These are phyloP conservation scores for Penicillium egyptiacum DNA, from an alignment of 495 filamentous ascomycete species.

Conservation along the genomic window DNA sequence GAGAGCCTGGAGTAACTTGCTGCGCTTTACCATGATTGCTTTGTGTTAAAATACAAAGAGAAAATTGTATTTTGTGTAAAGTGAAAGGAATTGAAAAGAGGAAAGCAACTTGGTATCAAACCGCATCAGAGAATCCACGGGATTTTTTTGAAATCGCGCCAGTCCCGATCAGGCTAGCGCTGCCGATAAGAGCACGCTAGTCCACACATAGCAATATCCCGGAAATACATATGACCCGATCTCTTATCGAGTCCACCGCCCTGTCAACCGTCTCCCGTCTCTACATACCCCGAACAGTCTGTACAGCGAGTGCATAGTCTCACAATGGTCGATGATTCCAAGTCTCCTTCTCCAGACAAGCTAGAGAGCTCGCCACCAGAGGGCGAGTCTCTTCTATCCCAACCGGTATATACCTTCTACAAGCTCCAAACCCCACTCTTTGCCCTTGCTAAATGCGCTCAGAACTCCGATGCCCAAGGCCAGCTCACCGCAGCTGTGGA, in stretches of 20 bases:
- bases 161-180: slow-evolving; percentile 30
- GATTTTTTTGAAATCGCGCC: slow-evolving; percentile 45
- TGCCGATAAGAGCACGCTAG: slow-evolving; percentile 25
- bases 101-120: slow-evolving; percentile 20
- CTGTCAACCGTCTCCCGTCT: neutral
- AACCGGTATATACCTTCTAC: slow-evolving; percentile 20
- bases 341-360: slow-evolving; percentile 19
- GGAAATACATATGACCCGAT: slow-evolving; percentile 31
- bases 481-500: slow-evolving; percentile 74
- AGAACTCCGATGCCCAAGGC: slow-evolving; percentile 53
- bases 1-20: slow-evolving; percentile 65
- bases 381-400: slow-evolving; percentile 27
- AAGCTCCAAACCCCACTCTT: neutral
- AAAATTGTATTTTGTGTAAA: slow-evolving; percentile 19
- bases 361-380: slow-evolving; percentile 2
- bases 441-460: slow-evolving; percentile 2
- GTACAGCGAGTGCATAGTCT: slow-evolving; percentile 6
- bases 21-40: slow-evolving; percentile 58
- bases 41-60: slow-evolving; percentile 13
- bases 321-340: slow-evolving; percentile 27
- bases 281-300: slow-evolving; percentile 1
- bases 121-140: slow-evolving; percentile 29
- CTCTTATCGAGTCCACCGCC: slow-evolving; percentile 20
- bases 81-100: slow-evolving; percentile 17
- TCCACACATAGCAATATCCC: neutral